phyloP scores from a whole-genome alignment of 2,329 filamentous ascomycete species.

The Moelleriella libera region DNA sequence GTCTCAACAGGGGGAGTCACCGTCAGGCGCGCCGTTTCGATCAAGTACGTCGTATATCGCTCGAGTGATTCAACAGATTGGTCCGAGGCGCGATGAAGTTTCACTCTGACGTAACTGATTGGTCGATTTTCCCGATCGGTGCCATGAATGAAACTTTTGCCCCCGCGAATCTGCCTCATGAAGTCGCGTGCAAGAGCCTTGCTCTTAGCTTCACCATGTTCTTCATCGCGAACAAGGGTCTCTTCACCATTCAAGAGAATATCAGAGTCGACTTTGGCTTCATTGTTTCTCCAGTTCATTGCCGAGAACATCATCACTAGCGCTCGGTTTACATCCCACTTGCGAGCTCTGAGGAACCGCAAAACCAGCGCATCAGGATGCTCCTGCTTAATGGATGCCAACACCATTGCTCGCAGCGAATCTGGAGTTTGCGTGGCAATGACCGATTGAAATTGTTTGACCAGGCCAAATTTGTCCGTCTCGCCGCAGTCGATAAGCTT shows the following conservation, averaged over 20 bases:
- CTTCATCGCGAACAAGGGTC: constrained; percentile 13
- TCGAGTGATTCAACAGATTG: constrained; percentile 20
- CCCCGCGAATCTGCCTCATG: constrained; percentile 20
- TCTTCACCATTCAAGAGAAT: constrained; percentile 19
- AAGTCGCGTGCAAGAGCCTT: constrained; percentile 10
- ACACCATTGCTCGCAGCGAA: constrained; percentile 7
- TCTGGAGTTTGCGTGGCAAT: constrained; percentile 1
- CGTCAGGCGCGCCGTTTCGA: constrained; percentile 15
- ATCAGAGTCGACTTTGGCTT: constrained; percentile 15
- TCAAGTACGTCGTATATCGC: constrained; percentile 22
- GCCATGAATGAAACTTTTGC: constrained; percentile 24
- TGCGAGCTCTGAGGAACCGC: constrained; percentile 25
- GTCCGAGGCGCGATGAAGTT: constrained; percentile 15
- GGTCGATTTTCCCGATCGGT: constrained; percentile 19
- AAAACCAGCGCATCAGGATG: constrained; percentile 23
- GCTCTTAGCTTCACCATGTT: constrained; percentile 8
- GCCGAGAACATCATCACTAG: constrained; percentile 23
- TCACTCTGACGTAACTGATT: constrained; percentile 20
- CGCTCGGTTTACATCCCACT: constrained; percentile 24
- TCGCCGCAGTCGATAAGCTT: constrained; percentile 3
- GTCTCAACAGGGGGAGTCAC: constrained; percentile 7
- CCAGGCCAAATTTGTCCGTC: constrained; percentile 2
- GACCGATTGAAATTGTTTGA: constrained; percentile 4
- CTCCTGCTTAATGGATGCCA: constrained; percentile 9
- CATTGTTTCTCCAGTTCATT: constrained; percentile 21